Evolutionary conservation across 768 basidiomycete genomes (phyloP), one percentile per base, ranked within the genome.

Genomic region (Hortiboletus campestris): DNA sequence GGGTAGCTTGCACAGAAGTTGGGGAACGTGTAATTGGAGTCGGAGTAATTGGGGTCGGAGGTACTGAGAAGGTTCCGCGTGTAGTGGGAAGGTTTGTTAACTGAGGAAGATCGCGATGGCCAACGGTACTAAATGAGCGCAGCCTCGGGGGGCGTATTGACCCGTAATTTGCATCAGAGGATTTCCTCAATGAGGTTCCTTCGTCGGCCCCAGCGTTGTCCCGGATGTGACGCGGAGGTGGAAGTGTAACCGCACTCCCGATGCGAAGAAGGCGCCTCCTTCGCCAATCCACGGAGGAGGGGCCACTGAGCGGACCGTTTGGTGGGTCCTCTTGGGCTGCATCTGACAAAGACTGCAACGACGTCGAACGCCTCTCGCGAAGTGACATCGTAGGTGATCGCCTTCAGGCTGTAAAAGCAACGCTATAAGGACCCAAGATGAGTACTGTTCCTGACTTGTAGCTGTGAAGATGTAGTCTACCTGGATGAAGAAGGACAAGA

Each of bases 231-330:
- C 12, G 40, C 22, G 51, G 57, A 45, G 51, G 20, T 13, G 29
- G 48, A 32, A 28, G 38, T n/a, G 43, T 8, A 16, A 25, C 32
- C 17, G 17, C 44, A 22, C 32, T 66, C 14, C 84, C 83, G 34
- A 88, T 83, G 35, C 75, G 76, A 6, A 85, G 75, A 14, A 88
- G 73, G 38, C 86, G 78, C 56, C 84, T 74, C 25, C 86, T 77
- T 50, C 86, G 78, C 82, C 81, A 84, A 25, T 78, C 75, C 3
- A 82, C 84, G 17, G 80, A 73, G 4, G 84, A 80, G 0, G 87
- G 84, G 0, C 77, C 78, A 53, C 73, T 70, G 39, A 79, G 65
- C 7, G 77, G 76, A 25, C 73, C 76, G 4, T 68, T 60, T 2
- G 72, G 73, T 0, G 56, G 56, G 19, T 20, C 25, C 38, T 59